Evolutionary conservation across 139 green algal species (phyloP), one percentile per base, ranked within the genome.

Genomic region (Chlorella vulgaris): DNA sequence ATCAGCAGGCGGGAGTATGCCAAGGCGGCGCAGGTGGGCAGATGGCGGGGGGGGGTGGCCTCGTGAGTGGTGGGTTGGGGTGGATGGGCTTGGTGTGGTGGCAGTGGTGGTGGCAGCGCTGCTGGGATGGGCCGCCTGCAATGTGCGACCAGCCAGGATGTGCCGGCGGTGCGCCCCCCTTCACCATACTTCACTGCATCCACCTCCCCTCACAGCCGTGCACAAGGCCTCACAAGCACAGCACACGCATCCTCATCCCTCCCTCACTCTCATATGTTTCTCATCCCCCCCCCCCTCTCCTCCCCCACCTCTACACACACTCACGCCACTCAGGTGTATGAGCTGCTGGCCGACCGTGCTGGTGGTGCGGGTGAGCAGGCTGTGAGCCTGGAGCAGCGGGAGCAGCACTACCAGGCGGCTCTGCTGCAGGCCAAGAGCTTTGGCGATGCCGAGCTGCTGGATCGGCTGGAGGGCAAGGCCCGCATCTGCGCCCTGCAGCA

Each of bases 401-500:
- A 91, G 68, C 63, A 86, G 43, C 22, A 77, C 33, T 82, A 92
- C 42, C 86, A 93, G 66, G 60, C 71, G 19, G 91, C 92, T 3
- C 86, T 94, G 69, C 87, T 96, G 78, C 86, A 93, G 90, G 88
- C 92, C 35, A 88, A 88, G 61, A 91, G 80, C 63, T 85, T 82
- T 1, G 90, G 92, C 15, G 87, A 94, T 31, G 73, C 84, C 42
- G 69, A 76, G 24, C 69, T 92, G 70, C 81, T 90, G 19, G 84
- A 91, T 51, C 78, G 82, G 8, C 83, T 94, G 66, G 80, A 90
- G 60, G 85, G 68, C 50, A 89, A 91, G 63, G 75, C 74, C 6
- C 74, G 80, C 43, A 79, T 91, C 31, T 81, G 90, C 82, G 82
- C 65, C 33, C 79, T 94, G 73, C 91, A 95, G 84, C 67, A 90